Percentiles rank a stretch among this genome's conserved stretches.
Conservation (phyloP, 148 eudicot species). For the Spergularia marina region DNA sequence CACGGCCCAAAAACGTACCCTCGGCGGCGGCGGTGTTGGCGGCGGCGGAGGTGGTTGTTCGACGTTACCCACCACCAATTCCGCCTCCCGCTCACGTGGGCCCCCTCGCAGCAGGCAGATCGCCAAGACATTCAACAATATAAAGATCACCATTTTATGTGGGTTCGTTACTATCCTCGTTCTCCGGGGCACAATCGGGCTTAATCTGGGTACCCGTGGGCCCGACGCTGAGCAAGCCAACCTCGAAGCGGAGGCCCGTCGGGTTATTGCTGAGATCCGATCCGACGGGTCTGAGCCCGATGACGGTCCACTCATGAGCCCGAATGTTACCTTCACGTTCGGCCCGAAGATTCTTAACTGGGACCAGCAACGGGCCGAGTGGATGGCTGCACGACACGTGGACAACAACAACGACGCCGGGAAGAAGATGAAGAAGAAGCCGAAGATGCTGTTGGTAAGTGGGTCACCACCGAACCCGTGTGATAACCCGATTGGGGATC, state of each 20-base stretch:
- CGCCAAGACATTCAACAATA: conserved; percentile 45
- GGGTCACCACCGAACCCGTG: conserved; percentile 80
- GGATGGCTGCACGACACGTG: conserved; percentile 26
- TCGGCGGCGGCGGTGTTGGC: not conserved
- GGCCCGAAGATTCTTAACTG: conserved; percentile 61
- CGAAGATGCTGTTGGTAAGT: conserved; percentile 57
- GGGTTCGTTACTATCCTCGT: conserved; percentile 54
- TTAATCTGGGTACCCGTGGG: conserved; percentile 32
- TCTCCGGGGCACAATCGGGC: conserved; percentile 59
- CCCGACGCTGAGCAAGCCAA: conserved; percentile 21
- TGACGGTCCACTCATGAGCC: conserved; percentile 26
- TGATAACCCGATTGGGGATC: conserved; percentile 84
- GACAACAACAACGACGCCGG: conserved; percentile 5
- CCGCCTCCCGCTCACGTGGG: conserved; percentile 15
- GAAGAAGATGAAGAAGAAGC: conserved; percentile 52
- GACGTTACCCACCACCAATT: conserved; percentile 32
- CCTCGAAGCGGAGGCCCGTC: conserved; percentile 43
- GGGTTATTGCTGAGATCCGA: conserved; percentile 50
- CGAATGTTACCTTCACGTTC: conserved; percentile 44
- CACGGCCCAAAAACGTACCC: conserved; percentile 37
- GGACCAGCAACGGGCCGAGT: conserved; percentile 48
- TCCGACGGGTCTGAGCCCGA: conserved; percentile 38
- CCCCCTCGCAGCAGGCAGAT: conserved; percentile 38
- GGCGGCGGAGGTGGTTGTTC: not conserved
- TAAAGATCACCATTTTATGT: conserved; percentile 47